A percentile compares a stretch with the other conserved stretches of the same genome.
Evolutionary conservation across 345 rosid species (phyloP).

Genomic region (Eucalyptus caleyi): DNA sequence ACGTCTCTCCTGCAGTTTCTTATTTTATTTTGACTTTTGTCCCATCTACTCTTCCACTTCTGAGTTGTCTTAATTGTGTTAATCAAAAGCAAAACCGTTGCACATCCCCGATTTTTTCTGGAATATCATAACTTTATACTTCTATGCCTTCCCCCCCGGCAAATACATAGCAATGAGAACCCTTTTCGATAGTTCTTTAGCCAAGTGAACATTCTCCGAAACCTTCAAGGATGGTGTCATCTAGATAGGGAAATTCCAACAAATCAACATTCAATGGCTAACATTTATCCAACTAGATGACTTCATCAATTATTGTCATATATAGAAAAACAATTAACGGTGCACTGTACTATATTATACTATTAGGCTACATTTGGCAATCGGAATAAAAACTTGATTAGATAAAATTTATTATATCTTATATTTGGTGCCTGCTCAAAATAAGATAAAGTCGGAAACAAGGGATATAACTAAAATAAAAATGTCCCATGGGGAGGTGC

Average conservation of each 20-base stretch:
- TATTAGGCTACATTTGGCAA: no score
- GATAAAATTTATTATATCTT: no score
- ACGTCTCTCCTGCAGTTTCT: background rate
- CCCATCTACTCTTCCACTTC: background rate
- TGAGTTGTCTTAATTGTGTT: no score
- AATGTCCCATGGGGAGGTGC: no score
- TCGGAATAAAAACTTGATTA: no score
- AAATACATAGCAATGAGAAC: background rate
- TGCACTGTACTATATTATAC: no score
- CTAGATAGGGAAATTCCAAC: background rate
- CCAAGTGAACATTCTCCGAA: background rate
- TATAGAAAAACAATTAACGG: accelerated
- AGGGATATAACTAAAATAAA: no score
- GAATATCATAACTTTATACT: no score
- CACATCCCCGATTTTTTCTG: no score
- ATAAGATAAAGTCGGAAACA: no score
- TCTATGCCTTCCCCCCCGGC: background rate
- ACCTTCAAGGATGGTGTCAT: background rate
- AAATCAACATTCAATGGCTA: background rate
- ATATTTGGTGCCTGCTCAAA: accelerated
- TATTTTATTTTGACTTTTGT: background rate
- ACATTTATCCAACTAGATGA: background rate
- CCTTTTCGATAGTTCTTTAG: background rate
- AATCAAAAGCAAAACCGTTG: no score
- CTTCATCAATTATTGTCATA: no score